Conservation (phyloP, 1,139 yeast genomes). For the Arxiozyma bovina region DNA sequence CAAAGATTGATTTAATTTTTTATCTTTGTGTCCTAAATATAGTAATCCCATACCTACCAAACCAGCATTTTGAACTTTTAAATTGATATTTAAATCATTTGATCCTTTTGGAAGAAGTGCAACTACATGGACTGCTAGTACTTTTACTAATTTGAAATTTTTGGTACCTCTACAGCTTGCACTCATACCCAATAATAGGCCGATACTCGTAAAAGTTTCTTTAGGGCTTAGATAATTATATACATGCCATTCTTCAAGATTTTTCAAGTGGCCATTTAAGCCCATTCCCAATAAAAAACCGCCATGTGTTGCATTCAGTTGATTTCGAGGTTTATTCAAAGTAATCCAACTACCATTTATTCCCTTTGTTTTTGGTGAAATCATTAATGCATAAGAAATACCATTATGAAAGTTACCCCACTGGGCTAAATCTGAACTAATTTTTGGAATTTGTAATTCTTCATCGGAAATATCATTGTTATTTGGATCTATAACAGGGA, state of each 20-base stretch:
- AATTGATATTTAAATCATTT: slow-evolving; percentile 75
- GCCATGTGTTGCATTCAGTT: slow-evolving; percentile 73
- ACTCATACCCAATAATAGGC: slow-evolving; percentile 83
- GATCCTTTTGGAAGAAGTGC: slow-evolving; percentile 90
- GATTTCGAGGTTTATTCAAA: slow-evolving; percentile 61
- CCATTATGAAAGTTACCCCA: slow-evolving; percentile 97
- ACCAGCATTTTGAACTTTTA: slow-evolving; percentile 86
- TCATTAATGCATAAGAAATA: slow-evolving; percentile 74
- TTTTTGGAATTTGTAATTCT: slow-evolving; percentile 35
- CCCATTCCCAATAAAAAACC: slow-evolving; percentile 93
- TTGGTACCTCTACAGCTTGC: slow-evolving; percentile 78
- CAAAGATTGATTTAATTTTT: slow-evolving; percentile 79
- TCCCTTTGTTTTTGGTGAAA: slow-evolving; percentile 59
- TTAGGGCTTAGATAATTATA: slow-evolving; percentile 90
- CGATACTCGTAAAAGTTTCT: slow-evolving; percentile 76
- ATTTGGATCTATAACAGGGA: slow-evolving; percentile 30
- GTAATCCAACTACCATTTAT: slow-evolving; percentile 90
- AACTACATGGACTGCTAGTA: slow-evolving; percentile 84
- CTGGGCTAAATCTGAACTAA: slow-evolving; percentile 44
- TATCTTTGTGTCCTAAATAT: slow-evolving; percentile 68
- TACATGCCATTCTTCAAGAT: slow-evolving; percentile 92
- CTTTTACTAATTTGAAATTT: slow-evolving; percentile 84
- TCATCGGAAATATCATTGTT: neutral
- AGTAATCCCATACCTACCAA: slow-evolving; percentile 81
- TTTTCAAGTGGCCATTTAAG: slow-evolving; percentile 75